Conservation (phyloP, 306 rosid species). For the Vigna angularis region DNA sequence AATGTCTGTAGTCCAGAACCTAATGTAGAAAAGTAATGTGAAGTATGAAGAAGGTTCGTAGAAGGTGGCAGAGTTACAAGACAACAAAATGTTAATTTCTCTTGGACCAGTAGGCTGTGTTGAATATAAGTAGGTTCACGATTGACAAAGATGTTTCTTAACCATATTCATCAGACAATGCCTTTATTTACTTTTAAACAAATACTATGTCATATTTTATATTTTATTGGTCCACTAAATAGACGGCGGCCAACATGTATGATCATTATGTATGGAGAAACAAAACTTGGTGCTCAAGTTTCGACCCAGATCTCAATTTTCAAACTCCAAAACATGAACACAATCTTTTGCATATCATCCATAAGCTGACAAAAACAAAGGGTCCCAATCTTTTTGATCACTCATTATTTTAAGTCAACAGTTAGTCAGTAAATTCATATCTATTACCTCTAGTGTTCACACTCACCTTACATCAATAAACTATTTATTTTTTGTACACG, state of each 20-base stretch:
- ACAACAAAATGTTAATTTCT: slow-evolving; percentile 53
- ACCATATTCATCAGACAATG: slow-evolving; percentile 35
- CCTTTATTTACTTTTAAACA: neutral
- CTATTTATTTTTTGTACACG: too few relatives aligned
- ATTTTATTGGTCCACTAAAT: neutral
- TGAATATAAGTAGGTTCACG: neutral
- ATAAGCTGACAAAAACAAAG: slow-evolving; percentile 7
- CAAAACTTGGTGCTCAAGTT: slow-evolving; percentile 44
- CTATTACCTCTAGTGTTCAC: too few relatives aligned
- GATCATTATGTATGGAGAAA: neutral
- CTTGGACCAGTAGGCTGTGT: slow-evolving; percentile 40
- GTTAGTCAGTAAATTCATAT: neutral
- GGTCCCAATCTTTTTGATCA: neutral
- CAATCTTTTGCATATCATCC: slow-evolving; percentile 11
- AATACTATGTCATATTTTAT: neutral
- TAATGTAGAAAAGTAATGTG: neutral
- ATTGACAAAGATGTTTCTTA: slow-evolving; percentile 46
- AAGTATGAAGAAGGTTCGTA: slow-evolving; percentile 53
- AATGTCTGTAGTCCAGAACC: neutral
- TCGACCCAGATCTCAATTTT: neutral
- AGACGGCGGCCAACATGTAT: slow-evolving; percentile 41
- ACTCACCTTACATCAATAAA: too few relatives aligned
- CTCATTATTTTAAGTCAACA: slow-evolving; percentile 7
- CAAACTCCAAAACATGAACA: slow-evolving; percentile 3
- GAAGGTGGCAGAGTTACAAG: slow-evolving; percentile 45